These are phyloP conservation scores for Cyberlindnera lachancei DNA, from an alignment of 805 yeast species.

Conservation along the genomic window DNA sequence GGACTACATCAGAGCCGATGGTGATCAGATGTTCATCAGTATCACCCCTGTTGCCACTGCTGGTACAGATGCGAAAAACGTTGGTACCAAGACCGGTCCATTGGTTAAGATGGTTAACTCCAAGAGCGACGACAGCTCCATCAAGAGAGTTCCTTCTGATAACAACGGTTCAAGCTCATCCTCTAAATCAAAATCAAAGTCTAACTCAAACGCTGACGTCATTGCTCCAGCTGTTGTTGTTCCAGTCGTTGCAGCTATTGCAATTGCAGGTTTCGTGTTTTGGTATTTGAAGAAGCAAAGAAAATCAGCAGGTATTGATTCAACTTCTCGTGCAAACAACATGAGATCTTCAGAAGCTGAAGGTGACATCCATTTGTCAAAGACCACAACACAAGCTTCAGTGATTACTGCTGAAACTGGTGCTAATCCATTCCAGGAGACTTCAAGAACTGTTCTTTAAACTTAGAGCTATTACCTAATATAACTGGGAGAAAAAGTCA, in stretches of 20 bases:
- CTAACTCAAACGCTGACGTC: slow-evolving; percentile 19
- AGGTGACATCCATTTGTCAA: slow-evolving; percentile 20
- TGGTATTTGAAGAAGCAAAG: slow-evolving; percentile 25
- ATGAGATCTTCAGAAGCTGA: background rate
- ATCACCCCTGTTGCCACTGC: slow-evolving; percentile 33
- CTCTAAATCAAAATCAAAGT: slow-evolving; percentile 6
- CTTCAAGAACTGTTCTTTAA: slow-evolving; percentile 22
- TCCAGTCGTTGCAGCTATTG: slow-evolving; percentile 29
- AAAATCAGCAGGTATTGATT: slow-evolving; percentile 2
- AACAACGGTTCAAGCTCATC: slow-evolving; percentile 21
- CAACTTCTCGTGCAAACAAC: slow-evolving; percentile 2
- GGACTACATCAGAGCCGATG: slow-evolving; percentile 25
- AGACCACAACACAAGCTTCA: slow-evolving; percentile 16
- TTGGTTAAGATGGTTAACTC: slow-evolving; percentile 29
- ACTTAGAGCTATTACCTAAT: no score
- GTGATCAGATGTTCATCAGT: slow-evolving; percentile 28
- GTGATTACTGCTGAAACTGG: slow-evolving; percentile 20
- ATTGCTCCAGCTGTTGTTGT: slow-evolving; percentile 38
- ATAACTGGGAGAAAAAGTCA: no score
- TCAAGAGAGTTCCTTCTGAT: slow-evolving; percentile 35
- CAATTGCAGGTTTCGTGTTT: slow-evolving; percentile 24
- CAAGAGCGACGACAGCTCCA: slow-evolving; percentile 25
- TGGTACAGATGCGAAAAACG: slow-evolving; percentile 27
- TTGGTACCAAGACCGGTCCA: slow-evolving; percentile 34
- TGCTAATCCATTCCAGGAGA: slow-evolving; percentile 22